These are phyloP conservation scores for Triglochin maritima DNA, from an alignment of 106 monocot species.

Conservation along the genomic window DNA sequence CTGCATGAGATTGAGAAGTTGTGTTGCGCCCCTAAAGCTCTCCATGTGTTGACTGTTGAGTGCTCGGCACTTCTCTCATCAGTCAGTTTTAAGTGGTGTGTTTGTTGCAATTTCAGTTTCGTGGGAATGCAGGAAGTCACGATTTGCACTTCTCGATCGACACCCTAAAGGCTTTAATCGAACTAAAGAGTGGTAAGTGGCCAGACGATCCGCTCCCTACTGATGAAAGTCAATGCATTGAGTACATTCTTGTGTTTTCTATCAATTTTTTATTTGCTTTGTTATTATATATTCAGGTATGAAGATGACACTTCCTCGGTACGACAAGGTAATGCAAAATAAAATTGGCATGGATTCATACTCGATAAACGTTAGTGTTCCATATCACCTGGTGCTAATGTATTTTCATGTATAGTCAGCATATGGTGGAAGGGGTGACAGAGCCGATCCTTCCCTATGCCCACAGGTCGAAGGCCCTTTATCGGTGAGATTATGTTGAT, in stretches of 20 bases:
- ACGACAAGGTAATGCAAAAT: constrained; percentile 68
- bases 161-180: constrained; percentile 45
- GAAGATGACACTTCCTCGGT: constrained; percentile 87
- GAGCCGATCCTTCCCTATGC: constrained; percentile 83
- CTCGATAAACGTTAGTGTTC: not conserved
- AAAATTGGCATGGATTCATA: not conserved
- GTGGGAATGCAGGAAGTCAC: constrained; percentile 98
- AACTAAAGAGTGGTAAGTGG: constrained; percentile 55
- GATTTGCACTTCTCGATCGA: constrained; percentile 77
- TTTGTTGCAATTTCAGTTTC: constrained; percentile 41
- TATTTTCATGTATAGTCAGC: constrained; percentile 50
- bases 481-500: constrained; percentile 26
- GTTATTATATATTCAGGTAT: constrained; percentile 35
- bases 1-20: not conserved
- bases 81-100: not conserved
- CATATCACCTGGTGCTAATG: not conserved
- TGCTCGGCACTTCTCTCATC: not conserved
- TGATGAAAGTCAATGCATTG: too few relatives aligned
- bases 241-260: not conserved
- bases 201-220: not conserved
- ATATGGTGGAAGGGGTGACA: constrained; percentile 81
- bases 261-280: not conserved
- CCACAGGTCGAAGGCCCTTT: constrained; percentile 89
- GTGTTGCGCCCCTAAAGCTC: not conserved
- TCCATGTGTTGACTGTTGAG: not conserved